Evolutionary conservation across 106 monocot genomes (phyloP).

Genomic region (Triglochin maritima): DNA sequence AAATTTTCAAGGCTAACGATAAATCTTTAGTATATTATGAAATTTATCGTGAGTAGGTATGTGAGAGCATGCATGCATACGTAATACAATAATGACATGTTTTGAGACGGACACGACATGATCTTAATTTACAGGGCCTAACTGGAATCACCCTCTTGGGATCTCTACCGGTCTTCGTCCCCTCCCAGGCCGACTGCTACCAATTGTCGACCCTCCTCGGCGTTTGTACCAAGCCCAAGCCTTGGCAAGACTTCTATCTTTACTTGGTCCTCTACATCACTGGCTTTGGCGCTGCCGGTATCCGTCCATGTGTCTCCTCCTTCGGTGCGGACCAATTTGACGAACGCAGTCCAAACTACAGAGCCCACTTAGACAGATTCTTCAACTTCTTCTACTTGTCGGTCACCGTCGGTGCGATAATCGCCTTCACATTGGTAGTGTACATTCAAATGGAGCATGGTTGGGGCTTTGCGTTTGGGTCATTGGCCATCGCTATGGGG

Average conservation of each 20-base stretch:
- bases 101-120: no score
- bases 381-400: constrained; percentile 92
- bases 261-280: constrained; percentile 65
- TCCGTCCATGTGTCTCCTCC: constrained; percentile 83
- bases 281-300: constrained; percentile 82
- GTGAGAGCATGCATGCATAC: no score
- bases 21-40: no score
- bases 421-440: constrained; percentile 79
- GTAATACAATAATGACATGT: no score
- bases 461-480: constrained; percentile 80
- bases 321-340: constrained; percentile 97
- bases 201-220: constrained; percentile 60
- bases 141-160: constrained; percentile 64
- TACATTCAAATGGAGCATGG: constrained; percentile 75
- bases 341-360: constrained; percentile 47
- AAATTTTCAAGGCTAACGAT: no score
- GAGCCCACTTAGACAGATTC: constrained; percentile 55
- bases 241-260: constrained; percentile 82
- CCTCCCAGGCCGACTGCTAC: constrained; percentile 55
- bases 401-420: constrained; percentile 73
- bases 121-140: constrained; percentile 35
- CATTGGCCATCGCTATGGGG: constrained; percentile 74
- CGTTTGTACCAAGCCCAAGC: constrained; percentile 55
- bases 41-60: no score
- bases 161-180: constrained; percentile 40